phyloP scores from a whole-genome alignment of 2,329 filamentous ascomycete genomes.

The Fusarium secorum region DNA sequence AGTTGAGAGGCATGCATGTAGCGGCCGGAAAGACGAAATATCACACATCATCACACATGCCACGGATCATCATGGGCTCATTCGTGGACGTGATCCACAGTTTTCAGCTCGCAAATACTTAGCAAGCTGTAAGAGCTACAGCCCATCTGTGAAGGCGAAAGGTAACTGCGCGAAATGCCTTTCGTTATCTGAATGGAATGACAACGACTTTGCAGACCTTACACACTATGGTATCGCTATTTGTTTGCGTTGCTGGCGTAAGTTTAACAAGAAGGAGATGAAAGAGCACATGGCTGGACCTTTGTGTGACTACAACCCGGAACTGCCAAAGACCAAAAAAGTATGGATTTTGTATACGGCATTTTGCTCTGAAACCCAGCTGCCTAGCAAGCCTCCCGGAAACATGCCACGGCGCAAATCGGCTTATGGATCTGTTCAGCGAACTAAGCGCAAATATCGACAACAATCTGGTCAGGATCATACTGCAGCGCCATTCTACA shows the following conservation, averaged over 20 bases:
- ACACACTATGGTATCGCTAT: rapidly evolving
- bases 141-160: rapidly evolving
- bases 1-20: rapidly evolving
- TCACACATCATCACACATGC: rapidly evolving
- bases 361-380: neutral
- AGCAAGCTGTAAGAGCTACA: neutral
- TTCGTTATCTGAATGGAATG: neutral
- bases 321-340: neutral
- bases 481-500: neutral
- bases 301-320: neutral
- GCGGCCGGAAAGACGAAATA: rapidly evolving
- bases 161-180: neutral
- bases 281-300: neutral
- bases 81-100: rapidly evolving
- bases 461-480: neutral
- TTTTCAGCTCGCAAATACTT: neutral
- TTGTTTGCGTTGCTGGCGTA: neutral
- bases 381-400: neutral
- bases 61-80: neutral
- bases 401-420: neutral
- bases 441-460: neutral
- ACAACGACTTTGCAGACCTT: rapidly evolving
- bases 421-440: rapidly evolving
- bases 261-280: neutral
- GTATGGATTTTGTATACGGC: neutral